Evolutionary conservation across 139 green algal genomes (phyloP).

Genomic region (Chlamydomonas urium): DNA sequence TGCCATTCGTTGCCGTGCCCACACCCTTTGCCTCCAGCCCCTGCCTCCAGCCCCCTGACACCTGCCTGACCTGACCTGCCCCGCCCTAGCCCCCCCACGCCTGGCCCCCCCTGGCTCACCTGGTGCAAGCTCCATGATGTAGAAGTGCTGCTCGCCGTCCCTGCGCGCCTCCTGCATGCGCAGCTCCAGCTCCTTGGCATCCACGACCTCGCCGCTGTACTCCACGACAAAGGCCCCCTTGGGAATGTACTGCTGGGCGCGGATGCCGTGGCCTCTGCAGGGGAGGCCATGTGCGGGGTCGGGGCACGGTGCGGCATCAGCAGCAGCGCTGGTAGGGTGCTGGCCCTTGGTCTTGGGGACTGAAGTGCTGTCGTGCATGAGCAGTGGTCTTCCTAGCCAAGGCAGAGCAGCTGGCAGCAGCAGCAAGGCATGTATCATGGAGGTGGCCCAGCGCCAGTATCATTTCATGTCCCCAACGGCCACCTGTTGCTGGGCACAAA

Average conservation of each 20-base stretch:
- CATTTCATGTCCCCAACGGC: no score
- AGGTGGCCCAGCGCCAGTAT: no score
- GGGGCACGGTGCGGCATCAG: not conserved
- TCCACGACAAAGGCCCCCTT: slow-evolving; percentile 77
- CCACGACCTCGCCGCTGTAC: slow-evolving; percentile 74
- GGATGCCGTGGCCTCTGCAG: slow-evolving; percentile 59
- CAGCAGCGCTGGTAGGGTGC: not conserved
- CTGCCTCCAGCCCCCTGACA: not conserved
- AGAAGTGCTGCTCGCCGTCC: slow-evolving; percentile 52
- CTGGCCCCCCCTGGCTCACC: slow-evolving; percentile 13
- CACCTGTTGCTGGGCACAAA: not conserved
- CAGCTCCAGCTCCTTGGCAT: slow-evolving; percentile 35
- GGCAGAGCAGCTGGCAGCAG: no score
- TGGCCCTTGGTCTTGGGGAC: not conserved
- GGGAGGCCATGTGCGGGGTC: not conserved
- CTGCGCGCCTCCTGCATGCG: slow-evolving; percentile 62
- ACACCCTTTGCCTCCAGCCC: no score
- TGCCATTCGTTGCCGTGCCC: no score
- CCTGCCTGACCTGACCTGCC: not conserved
- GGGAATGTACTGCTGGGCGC: slow-evolving; percentile 37
- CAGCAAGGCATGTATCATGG: no score
- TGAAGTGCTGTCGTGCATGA: no score
- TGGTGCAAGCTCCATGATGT: slow-evolving; percentile 77
- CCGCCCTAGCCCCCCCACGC: not conserved
- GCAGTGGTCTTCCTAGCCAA: no score